Evolutionary conservation across 108 stramenopile species (phyloP), one percentile per base, ranked within the genome.

Genomic region (Fistulifera pelliculosa): DNA sequence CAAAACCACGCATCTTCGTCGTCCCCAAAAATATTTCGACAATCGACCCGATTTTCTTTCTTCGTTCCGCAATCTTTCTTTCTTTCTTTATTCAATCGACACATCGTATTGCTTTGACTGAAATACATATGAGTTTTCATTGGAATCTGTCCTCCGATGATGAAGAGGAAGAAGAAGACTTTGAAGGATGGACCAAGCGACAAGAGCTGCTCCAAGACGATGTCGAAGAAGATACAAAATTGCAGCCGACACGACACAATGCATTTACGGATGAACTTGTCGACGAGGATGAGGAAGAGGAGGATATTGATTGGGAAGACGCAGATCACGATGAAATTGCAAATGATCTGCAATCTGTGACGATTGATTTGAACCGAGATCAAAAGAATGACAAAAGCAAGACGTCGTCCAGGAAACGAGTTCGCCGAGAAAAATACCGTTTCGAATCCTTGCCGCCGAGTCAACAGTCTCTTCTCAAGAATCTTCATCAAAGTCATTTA

Each of bases 391-490:
- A n/a, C n/a, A n/a, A n/a, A 12, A 48, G 47, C 47, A 15, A 48
- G 47, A 48, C 18, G 47, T 16, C 10, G 15, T 10, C 11, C 47
- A 11, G 18, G 47, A 10, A 10, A 17, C 18, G 16, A 19, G 16
- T 10, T 5, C 16, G 21, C 5, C 2, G 50, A 25, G 23, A 51
- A 27, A 27, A 22, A 6, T 51, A 10, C 22, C 50, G 50, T 5
- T 22, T 27, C 26, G 50, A 51, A 51, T 51, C 50, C 3, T 23
- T 51, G n/a, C 50, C 50, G n/a, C 50, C 16, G 26, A n/a, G 23
- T 51, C 22, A 22, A 11, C 50, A 51, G 50, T 27, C 50, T 16
- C 50, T 51, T 27, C 12, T 51, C 2, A 16, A 22, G 26, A 22
- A 51, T 51, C 50, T 51, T 24, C 50, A 51, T 27, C 6, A 12